These are phyloP conservation scores for Rhynchospora pubera DNA, from an alignment of 176 grass and related monocot species.

Conservation along the genomic window DNA sequence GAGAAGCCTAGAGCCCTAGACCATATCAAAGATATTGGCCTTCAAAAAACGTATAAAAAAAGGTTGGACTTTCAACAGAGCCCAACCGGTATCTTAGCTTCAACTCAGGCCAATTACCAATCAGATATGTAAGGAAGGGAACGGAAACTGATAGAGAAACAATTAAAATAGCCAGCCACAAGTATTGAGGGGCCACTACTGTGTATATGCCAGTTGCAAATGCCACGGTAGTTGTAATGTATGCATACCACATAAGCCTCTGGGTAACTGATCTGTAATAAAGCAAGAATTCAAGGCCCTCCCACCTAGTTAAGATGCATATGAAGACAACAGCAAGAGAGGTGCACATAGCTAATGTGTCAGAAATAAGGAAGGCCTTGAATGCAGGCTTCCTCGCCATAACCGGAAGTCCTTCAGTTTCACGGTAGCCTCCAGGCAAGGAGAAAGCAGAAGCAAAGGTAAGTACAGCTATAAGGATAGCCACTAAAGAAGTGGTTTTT, in stretches of 20 bases:
- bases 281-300: conserved; percentile 26
- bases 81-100: background rate
- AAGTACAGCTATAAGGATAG: conserved; percentile 15
- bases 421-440: background rate
- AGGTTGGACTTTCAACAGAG: background rate
- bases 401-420: background rate
- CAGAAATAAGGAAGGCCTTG: conserved; percentile 8
- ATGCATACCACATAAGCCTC: conserved; percentile 28
- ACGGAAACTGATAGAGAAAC: background rate
- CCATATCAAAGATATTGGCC: background rate
- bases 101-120: background rate
- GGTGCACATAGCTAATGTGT: conserved; percentile 12
- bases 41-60: no score
- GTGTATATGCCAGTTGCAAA: background rate
- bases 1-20: no score
- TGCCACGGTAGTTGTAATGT: background rate
- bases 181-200: background rate
- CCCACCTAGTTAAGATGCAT: conserved; percentile 21
- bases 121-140: background rate
- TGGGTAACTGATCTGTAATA: conserved; percentile 14
- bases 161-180: background rate
- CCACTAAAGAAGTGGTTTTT: conserved; percentile 25
- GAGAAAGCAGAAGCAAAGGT: conserved; percentile 15
- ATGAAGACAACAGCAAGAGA: conserved; percentile 24
- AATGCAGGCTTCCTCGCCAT: conserved; percentile 17